Conservation (phyloP, 257 asterid genomes). For the Rehmannia glutinosa region DNA sequence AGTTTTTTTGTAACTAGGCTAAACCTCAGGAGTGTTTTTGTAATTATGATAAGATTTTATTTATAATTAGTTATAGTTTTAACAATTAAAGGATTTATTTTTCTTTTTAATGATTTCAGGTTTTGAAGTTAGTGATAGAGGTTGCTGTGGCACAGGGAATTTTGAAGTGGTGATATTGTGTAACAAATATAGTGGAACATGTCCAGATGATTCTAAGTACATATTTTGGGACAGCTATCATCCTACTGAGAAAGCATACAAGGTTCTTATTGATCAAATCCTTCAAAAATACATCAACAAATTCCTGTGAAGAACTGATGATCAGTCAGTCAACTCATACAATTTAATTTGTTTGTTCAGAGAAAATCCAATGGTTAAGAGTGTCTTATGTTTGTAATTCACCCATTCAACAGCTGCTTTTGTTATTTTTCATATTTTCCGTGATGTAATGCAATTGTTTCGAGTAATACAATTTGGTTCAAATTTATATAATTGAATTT, state of each 20-base stretch:
- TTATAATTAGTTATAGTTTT: background rate
- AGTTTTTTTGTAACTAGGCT: too few relatives aligned
- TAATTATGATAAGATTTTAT: too few relatives aligned
- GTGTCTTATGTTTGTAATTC: background rate
- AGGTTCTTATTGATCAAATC: constrained; percentile 19
- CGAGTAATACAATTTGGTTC: too few relatives aligned
- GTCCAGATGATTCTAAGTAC: constrained; percentile 31
- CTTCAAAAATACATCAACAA: constrained; percentile 16
- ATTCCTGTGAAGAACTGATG: constrained; percentile 1
- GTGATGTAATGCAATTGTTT: background rate
- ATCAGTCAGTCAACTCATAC: background rate
- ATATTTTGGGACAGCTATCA: constrained; percentile 57
- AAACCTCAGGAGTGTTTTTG: too few relatives aligned
- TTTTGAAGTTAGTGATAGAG: constrained; percentile 38
- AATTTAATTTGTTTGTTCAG: background rate
- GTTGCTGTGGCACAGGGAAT: constrained; percentile 48
- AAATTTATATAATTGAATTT: too few relatives aligned
- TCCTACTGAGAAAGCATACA: constrained; percentile 41
- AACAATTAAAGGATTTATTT: background rate
- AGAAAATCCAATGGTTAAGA: background rate
- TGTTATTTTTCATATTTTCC: background rate
- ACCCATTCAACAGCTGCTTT: background rate
- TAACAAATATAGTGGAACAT: constrained; percentile 25
- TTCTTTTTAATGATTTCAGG: constrained; percentile 18
- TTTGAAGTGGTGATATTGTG: constrained; percentile 35